Evolutionary conservation across 148 eudicot genomes (phyloP).

Genomic region (Camellia japonica): DNA sequence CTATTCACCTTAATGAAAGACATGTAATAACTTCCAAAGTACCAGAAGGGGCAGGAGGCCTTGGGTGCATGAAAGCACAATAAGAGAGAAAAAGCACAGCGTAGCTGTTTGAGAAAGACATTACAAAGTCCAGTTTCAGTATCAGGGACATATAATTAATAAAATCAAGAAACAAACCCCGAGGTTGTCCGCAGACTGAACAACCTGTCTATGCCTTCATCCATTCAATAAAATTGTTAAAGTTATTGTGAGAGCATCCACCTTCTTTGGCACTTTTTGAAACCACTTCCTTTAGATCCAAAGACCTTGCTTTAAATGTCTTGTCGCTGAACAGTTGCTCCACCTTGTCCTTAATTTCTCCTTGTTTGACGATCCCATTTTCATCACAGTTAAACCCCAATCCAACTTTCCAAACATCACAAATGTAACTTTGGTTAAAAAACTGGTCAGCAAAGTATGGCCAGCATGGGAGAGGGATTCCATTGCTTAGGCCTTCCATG

Average conservation of each 20-base stretch:
- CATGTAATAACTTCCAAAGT: too few species aligned
- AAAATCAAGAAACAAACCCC: neutral
- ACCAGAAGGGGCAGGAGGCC: too few species aligned
- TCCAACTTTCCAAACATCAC: slow-evolving; percentile 44
- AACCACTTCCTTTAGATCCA: slow-evolving; percentile 20
- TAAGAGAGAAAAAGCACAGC: too few species aligned
- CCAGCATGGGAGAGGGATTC: slow-evolving; percentile 46
- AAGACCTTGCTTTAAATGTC: slow-evolving; percentile 20
- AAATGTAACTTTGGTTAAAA: slow-evolving; percentile 33
- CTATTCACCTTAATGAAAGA: too few species aligned
- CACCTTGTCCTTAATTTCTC: slow-evolving; percentile 31
- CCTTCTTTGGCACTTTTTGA: slow-evolving; percentile 18
- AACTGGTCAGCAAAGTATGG: slow-evolving; percentile 44
- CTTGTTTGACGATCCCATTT: slow-evolving; percentile 22
- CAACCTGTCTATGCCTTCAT: slow-evolving; percentile 17
- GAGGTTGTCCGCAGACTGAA: neutral
- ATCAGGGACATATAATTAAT: too few species aligned
- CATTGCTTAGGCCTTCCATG: slow-evolving; percentile 36
- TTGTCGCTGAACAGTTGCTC: slow-evolving; percentile 19
- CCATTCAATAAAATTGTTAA: slow-evolving; percentile 34
- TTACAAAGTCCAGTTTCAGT: neutral
- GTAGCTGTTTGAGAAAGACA: neutral
- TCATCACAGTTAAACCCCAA: slow-evolving; percentile 24
- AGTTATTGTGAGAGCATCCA: slow-evolving; percentile 34
- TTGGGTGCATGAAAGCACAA: too few species aligned